phyloP scores from a whole-genome alignment of 805 yeast species.

The Lipomyces kockii region DNA sequence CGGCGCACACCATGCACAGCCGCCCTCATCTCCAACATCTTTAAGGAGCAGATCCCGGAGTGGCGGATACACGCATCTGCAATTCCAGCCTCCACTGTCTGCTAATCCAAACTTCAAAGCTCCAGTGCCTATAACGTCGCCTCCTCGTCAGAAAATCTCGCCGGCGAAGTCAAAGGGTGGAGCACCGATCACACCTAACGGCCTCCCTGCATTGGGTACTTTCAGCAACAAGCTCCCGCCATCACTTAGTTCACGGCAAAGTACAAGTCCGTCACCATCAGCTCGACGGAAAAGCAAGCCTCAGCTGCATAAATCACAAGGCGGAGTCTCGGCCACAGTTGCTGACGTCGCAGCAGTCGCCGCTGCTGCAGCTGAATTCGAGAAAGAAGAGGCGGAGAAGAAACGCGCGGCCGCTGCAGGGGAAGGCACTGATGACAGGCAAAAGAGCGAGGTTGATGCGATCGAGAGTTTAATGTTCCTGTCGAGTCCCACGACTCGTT shows the following conservation, averaged over 20 bases:
- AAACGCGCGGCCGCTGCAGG: neutral
- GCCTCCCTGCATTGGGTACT: slow-evolving; percentile 34
- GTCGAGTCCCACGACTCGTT: slow-evolving; percentile 33
- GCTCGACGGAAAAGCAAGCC: neutral
- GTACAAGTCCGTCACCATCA: slow-evolving; percentile 27
- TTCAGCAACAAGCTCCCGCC: slow-evolving; percentile 33
- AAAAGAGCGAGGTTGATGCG: slow-evolving; percentile 35
- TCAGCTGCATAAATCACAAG: neutral
- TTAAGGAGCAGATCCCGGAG: neutral
- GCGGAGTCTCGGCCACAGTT: slow-evolving; percentile 15
- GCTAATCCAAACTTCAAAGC: slow-evolving; percentile 5
- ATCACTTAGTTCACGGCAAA: slow-evolving; percentile 13
- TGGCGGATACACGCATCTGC: slow-evolving; percentile 9
- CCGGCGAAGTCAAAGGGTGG: slow-evolving; percentile 17
- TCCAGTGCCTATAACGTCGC: slow-evolving; percentile 10
- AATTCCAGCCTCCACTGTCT: slow-evolving; percentile 16
- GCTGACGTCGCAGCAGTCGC: slow-evolving; percentile 31
- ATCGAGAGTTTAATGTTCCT: slow-evolving; percentile 35
- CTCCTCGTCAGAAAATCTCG: slow-evolving; percentile 10
- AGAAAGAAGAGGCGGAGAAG: slow-evolving; percentile 9
- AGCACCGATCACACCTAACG: slow-evolving; percentile 24
- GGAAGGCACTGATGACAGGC: slow-evolving; percentile 11
- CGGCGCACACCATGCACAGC: neutral
- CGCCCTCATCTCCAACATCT: neutral
- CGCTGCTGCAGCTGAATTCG: slow-evolving; percentile 23